Evolutionary conservation across 83 land plant species (phyloP).

Genomic region (Thuja plicata): DNA sequence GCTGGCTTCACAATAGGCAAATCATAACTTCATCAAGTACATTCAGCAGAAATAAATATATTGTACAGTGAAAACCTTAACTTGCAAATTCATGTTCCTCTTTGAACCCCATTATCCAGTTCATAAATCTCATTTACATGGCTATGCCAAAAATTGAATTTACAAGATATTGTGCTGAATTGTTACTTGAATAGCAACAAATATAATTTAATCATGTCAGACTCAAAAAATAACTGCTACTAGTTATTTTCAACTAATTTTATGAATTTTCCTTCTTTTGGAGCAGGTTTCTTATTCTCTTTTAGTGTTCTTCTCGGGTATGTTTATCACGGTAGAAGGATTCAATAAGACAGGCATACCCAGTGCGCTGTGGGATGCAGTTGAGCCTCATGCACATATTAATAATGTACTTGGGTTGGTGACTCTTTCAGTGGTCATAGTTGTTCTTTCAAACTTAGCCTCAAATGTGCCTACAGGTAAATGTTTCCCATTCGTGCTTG

Average conservation of each 20-base stretch:
- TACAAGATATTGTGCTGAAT: background rate
- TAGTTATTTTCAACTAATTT: background rate
- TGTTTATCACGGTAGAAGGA: constrained; percentile 81
- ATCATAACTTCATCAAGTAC: background rate
- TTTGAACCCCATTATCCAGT: background rate
- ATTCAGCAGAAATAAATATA: background rate
- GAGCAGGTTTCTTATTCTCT: constrained; percentile 85
- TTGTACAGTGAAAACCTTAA: background rate
- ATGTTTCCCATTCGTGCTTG: background rate
- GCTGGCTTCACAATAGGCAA: background rate
- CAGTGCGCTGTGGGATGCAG: constrained; percentile 55
- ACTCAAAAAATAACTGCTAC: too few relatives aligned
- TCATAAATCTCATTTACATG: background rate
- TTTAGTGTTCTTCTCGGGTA: constrained; percentile 79
- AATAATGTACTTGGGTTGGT: constrained; percentile 41
- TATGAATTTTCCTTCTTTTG: background rate
- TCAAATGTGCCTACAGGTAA: constrained; percentile 91
- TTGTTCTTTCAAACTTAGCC: constrained; percentile 71
- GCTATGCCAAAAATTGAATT: background rate
- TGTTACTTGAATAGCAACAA: background rate
- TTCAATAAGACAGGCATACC: constrained; percentile 79
- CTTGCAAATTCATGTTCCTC: background rate
- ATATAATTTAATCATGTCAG: background rate
- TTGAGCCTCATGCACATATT: constrained; percentile 71
- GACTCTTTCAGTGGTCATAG: constrained; percentile 50